Base-by-base conservation (phyloP, 495 filamentous ascomycete genomes). In the Sordaria brevicollis region DNA sequence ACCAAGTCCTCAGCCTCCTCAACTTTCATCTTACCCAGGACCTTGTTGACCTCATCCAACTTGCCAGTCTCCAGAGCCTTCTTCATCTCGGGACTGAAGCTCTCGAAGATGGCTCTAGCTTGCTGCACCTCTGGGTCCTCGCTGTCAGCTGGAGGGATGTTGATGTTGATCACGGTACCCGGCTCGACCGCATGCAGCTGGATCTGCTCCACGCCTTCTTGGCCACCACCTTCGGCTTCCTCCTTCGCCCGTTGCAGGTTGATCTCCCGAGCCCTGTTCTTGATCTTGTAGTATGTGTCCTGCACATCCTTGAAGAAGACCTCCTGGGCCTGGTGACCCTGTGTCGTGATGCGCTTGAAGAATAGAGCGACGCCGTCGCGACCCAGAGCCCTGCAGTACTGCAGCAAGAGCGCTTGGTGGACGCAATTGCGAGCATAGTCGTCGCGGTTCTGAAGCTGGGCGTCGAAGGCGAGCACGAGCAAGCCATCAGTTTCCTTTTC, bases 141-240 rank as follows among this genome's bases (percentile, higher is more conserved):
- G 74, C 88, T 91, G 62, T 85, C 82, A 15, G 82, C 77, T 11
- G 92, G 88, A 39, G 89, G 89, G 13, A 97, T 89, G 39, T 81
- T 86, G 80, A 99, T 97, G 79, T 92, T 93, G 76, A 99, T 98
- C 66, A 89, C 89, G 2, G 95, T 97, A 69, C 91, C 92, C 13
- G 94, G 94, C 74, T 98, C 93, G 29, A 98, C 93, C 17, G 95
- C 94, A 77, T 99, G 95, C 29, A 99, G 84, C 81, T 99, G 95
- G 74, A 99, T 98, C 77, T 97, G 94, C 82, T 98, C 94, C n/a
- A 96, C 91, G 10, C 90, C 91, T 36, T 81, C 86, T 54, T 54
- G 43, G 4, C 72, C 74, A 35, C 76, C 81, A 11, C 84, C 86
- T 15, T 88, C 88, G 37, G 84, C 88, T 67, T 88, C 88, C 19